Conservation (phyloP, 1,284 basidiomycete species). For the Cronartium quercuum region DNA sequence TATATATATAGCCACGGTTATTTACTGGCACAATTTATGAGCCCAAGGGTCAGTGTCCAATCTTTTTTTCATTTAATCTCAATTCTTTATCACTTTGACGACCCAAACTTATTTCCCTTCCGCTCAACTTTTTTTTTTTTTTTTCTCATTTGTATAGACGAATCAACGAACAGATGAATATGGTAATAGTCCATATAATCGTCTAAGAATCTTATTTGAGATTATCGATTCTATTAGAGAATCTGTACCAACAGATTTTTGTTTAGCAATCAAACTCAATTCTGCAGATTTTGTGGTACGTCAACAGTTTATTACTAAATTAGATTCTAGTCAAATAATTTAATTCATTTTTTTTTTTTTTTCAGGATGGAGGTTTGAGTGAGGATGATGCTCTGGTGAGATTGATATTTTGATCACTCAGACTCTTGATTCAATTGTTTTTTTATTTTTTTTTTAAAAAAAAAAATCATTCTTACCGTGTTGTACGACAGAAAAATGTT, state of each 20-base stretch:
- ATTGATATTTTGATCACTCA: not conserved
- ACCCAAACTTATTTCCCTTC: not conserved
- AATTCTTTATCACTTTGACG: not conserved
- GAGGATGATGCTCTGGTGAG: constrained; percentile 18
- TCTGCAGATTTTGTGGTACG: constrained; percentile 18
- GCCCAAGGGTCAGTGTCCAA: constrained; percentile 14
- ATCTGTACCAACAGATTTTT: constrained; percentile 4
- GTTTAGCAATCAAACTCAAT: constrained; percentile 18
- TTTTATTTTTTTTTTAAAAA: not conserved
- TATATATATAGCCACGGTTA: constrained; percentile 11
- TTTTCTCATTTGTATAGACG: constrained; percentile 3
- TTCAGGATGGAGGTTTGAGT: constrained; percentile 6
- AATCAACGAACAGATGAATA: constrained; percentile 16
- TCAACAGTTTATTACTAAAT: not conserved
- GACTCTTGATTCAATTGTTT: not conserved
- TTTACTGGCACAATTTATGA: constrained; percentile 14
- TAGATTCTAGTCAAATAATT: not conserved
- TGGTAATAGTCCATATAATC: not conserved
- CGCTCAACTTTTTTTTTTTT: not conserved
- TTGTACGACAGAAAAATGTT: constrained; percentile 6
- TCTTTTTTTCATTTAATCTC: not conserved
- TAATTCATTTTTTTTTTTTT: not conserved
- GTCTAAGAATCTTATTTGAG: constrained; percentile 10
- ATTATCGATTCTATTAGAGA: constrained; percentile 19
- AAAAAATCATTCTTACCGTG: not conserved